Evolutionary conservation across 164 flowering plant genomes (phyloP).

Genomic region (Brasenia schreberi): DNA sequence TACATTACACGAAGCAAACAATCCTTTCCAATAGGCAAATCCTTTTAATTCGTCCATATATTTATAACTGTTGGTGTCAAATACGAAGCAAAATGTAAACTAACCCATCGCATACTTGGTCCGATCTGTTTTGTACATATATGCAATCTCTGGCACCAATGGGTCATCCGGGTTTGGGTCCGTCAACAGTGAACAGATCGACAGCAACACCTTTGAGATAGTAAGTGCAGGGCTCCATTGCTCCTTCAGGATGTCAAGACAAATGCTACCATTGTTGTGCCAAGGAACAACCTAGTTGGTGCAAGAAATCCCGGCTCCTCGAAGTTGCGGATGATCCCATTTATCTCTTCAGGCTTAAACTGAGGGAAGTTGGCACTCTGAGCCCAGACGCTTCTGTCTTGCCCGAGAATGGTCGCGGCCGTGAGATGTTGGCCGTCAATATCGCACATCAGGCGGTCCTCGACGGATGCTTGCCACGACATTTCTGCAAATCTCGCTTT

Average conservation of each 20-base stretch:
- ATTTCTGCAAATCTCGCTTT: constrained; percentile 5
- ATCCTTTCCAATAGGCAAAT: no score
- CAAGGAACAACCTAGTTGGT: constrained; percentile 3
- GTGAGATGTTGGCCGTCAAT: constrained; percentile 25
- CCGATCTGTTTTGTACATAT: constrained; percentile 24
- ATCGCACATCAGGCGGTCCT: constrained; percentile 38
- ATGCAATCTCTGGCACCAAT: constrained; percentile 24
- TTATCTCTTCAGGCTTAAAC: constrained; percentile 4
- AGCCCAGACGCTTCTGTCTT: constrained; percentile 38
- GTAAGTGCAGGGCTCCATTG: constrained; percentile 49
- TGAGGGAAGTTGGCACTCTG: constrained; percentile 33
- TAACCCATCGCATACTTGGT: constrained; percentile 53
- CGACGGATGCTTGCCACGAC: constrained; percentile 39
- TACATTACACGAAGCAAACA: no score
- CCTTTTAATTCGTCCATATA: background rate
- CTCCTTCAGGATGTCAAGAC: constrained; percentile 38
- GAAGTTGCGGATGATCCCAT: constrained; percentile 2
- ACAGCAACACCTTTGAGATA: constrained; percentile 34
- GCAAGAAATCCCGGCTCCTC: constrained; percentile 5
- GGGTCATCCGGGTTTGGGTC: constrained; percentile 26
- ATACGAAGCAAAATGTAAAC: background rate
- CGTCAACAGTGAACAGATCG: constrained; percentile 20
- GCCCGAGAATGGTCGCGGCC: constrained; percentile 34
- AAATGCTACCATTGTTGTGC: constrained; percentile 42
- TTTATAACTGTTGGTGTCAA: background rate